phyloP scores from a whole-genome alignment of 2,329 filamentous ascomycete genomes.

The Epichloe sibirici region DNA sequence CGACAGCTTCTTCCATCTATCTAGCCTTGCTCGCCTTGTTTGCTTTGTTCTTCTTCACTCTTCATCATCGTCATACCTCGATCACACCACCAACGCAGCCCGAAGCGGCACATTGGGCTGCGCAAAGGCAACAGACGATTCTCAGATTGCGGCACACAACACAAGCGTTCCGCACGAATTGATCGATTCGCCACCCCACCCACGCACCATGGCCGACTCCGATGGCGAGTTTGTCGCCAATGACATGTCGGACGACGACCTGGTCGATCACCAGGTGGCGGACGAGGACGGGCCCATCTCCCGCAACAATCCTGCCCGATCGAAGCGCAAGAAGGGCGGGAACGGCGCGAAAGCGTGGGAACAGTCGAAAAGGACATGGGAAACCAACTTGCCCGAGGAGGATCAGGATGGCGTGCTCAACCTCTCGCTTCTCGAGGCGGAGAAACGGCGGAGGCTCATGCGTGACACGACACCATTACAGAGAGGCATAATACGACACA shows the following conservation, averaged over 20 bases:
- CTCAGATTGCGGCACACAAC: no score
- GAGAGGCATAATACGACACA: slow-evolving; percentile 92
- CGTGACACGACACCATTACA: slow-evolving; percentile 93
- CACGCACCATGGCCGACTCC: slow-evolving; percentile 52
- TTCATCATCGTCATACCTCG: neutral
- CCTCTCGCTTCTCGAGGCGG: slow-evolving; percentile 67
- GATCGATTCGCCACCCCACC: neutral
- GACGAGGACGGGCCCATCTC: slow-evolving; percentile 21
- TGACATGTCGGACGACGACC: slow-evolving; percentile 53
- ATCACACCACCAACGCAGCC: neutral
- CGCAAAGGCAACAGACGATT: neutral
- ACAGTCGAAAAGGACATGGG: slow-evolving; percentile 55
- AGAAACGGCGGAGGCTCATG: slow-evolving; percentile 68
- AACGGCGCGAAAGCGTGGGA: slow-evolving; percentile 48
- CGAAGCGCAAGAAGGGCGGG: slow-evolving; percentile 21
- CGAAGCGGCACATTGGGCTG: neutral
- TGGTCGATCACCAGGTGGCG: slow-evolving; percentile 36
- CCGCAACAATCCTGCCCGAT: slow-evolving; percentile 16
- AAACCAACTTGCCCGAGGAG: slow-evolving; percentile 55
- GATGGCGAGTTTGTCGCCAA: slow-evolving; percentile 58
- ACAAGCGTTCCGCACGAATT: no score
- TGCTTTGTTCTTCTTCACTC: neutral
- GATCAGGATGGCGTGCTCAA: slow-evolving; percentile 68
- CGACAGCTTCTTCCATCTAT: neutral
- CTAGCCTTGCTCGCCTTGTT: neutral